Base-by-base conservation (phyloP, 1,284 basidiomycete species). In the Malassezia arunalokei region DNA sequence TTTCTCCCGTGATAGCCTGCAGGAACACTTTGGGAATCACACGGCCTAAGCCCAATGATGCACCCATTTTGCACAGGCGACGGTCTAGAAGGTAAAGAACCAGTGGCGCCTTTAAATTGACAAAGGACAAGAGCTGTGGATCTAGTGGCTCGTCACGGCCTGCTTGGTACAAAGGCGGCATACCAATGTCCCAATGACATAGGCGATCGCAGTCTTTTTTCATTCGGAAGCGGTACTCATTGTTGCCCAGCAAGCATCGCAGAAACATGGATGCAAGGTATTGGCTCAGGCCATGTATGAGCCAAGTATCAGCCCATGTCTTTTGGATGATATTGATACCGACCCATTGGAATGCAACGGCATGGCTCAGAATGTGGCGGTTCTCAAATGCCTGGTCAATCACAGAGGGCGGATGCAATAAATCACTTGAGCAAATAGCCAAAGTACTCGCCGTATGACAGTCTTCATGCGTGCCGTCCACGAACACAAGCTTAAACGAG, bases 201-300 rank as follows among this genome's bases (percentile, higher is more conserved):
- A 94, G 85, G n/a, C 88, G 84, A 60, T 91, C 84, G 79, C 95
- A 92, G 72, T 98, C 94, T 74, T 90, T 91, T 77, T 92, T 92
- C 66, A 98, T 75, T 47, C 88, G 79, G 75, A 90, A 98, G 2
- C 92, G 82, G 68, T 95, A 98, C 72, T 99, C 94, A 77, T 98
- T 99, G 75, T 87, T 94, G 20, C 94, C 94, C 58, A 95, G 79
- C 6, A 92, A 76, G 66, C 85, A 85, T 51, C 85, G 82, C 61
- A 94, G 77, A 76, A 89, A 96, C 42, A 92, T 79, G 11, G 85
- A 84, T 24, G 87, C 85, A 67, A 98, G 85, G 73, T 95, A 92
- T 31, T 90, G 78, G 9, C 87, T 84, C 27, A 99, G 77, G 2
- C 92, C 94, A 62, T 92, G 87, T 58, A 92, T 83, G 14, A 99